A percentile compares a stretch with the other conserved stretches of the same genome.
Conservation (phyloP, 345 rosid species). For the Syzygium aqueum region DNA sequence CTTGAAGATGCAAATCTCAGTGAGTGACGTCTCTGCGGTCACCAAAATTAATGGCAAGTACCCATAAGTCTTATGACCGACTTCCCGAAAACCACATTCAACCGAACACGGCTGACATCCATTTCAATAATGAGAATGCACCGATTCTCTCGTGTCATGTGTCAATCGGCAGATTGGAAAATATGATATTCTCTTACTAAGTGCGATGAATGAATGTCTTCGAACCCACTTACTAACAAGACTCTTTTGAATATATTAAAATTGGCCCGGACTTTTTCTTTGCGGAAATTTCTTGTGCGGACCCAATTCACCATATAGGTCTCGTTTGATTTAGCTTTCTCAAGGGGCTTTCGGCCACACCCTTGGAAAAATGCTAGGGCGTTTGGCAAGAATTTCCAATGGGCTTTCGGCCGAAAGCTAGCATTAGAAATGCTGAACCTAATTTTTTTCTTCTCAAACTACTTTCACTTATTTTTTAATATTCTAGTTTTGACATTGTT, state of each 20-base stretch:
- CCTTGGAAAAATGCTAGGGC: no score
- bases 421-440: no score
- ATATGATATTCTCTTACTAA: not conserved
- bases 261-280: not conserved
- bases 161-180: not conserved
- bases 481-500: no score
- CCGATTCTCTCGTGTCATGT: not conserved
- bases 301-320: not conserved
- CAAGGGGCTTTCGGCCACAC: no score
- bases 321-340: no score
- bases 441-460: no score
- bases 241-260: not conserved
- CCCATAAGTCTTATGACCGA: not conserved
- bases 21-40: not conserved
- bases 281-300: not conserved
- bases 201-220: not conserved
- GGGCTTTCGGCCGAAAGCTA: no score
- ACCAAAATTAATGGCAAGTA: not conserved
- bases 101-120: not conserved
- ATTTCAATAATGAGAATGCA: not conserved
- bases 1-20: not conserved
- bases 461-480: no score
- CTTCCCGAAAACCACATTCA: not conserved
- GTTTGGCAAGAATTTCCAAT: no score
- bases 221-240: not conserved